Evolutionary conservation across 2,329 filamentous ascomycete genomes (phyloP), one percentile per base, ranked within the genome.

Genomic region (Bisporella sp.): DNA sequence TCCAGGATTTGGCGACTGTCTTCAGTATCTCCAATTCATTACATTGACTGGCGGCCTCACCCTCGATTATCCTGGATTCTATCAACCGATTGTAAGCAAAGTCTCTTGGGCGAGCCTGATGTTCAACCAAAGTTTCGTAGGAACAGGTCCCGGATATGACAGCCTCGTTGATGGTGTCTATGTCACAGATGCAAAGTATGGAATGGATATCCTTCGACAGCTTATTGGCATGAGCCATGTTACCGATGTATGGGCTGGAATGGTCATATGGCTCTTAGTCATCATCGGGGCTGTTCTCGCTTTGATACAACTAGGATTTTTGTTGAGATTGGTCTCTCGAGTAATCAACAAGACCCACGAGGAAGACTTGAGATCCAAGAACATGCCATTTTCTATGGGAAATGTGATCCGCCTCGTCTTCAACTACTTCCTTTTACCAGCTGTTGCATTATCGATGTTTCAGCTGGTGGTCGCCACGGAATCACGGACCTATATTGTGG

Each of bases 1-100:
- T 0, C 93, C 93, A 5, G 93, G 93, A 1, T 97, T 99, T 65
- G 90, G 89, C 5, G 93, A 99, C 65, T 99, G 93, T 63, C 75
- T 99, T 49, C 91, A 97, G 68, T 97, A 99, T 66, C 87, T 99
- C 13, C 93, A 99, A 65, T 99, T 96, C 61, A 77, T 93, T 49
- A 84, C 88, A 28, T 72, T 99, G 52, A 93, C 90, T 0, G 92
- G 92, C n/a, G 84, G 85, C 37, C 74, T 99, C 51, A 89, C 85
- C 6, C 74, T 99, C 56, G 82, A 85, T 58, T 99, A 97, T 62
- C 93, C 93, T 0, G 93, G 93, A 8, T 99, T 87, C 65, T 99
- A 90, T 66, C 92, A 96, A 65, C 93, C 93, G 4, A 86, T 89
- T 6, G 81, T 92, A 51, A 95, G 91, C 67, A 88, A 92, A 66